Evolutionary conservation across 305 asterid species (phyloP), one percentile per base, ranked within the genome.

Genomic region (Rubia tinctorum): DNA sequence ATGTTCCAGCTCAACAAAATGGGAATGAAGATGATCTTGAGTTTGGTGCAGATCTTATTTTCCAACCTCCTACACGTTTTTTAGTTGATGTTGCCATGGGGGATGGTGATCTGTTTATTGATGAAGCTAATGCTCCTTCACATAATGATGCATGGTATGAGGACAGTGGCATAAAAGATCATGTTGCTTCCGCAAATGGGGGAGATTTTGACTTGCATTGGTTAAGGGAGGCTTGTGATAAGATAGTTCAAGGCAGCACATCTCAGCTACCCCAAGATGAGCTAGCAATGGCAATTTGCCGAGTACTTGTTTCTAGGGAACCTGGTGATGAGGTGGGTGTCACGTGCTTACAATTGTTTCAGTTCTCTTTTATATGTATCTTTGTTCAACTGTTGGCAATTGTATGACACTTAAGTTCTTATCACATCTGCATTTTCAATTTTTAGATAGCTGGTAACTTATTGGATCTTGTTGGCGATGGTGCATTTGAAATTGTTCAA

Each of bases 391-490:
- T 73, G 62, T 68, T 79, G 71, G 67, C 47, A 12, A 68, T 80
- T 70, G 39, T 72, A 49, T 72, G 66, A 77, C 27, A 22, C 56
- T 20, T 45, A 70, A 62, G 56, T 79, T 76, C 68, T 70, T 68
- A 71, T n/a, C 44, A 51, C 53, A 58, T 75, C 79, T 75, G 68
- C 67, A 77, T 77, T 77, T 74, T 71, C 69, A 61, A 73, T 73
- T 23, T 80, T 77, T 65, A 94, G 99, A 85, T 94, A 75, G 99
- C 97, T 74, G 98, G 93, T 34, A 97, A 94, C 82, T 84, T 94
- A 81, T 88, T 94, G 88, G 99, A 94, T 86, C 92, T 94, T 82
- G 93, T 89, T 73, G 99, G 99, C 71, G 99, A 91, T 86, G 73
- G 88, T 80, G 93, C 99, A 61, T 92, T 94, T 64, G 99, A 92